Percentiles rank a stretch among this genome's conserved stretches.
Evolutionary conservation across 177 flowering plant species (phyloP).

Genomic region (Vitis hybrid): DNA sequence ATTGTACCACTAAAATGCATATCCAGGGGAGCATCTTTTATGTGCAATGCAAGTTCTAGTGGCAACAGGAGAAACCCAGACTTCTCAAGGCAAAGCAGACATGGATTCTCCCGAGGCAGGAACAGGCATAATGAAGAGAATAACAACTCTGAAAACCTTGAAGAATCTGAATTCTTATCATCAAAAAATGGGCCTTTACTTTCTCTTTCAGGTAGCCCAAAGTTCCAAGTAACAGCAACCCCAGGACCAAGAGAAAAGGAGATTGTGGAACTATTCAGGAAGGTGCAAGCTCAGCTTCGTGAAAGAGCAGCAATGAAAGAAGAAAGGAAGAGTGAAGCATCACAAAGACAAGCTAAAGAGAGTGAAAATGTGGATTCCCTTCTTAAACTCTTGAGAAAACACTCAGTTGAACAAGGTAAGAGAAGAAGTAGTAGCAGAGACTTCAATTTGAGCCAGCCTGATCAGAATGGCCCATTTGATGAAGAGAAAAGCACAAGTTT

Average conservation of each 20-base stretch:
- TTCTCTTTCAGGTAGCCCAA: slow-evolving; percentile 52
- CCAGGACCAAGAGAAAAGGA: slow-evolving; percentile 92
- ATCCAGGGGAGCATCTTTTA: slow-evolving; percentile 29
- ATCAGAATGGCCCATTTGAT: slow-evolving; percentile 26
- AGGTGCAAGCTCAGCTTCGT: slow-evolving; percentile 79
- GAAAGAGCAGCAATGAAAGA: slow-evolving; percentile 68
- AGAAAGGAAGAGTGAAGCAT: slow-evolving; percentile 58
- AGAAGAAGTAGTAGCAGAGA: slow-evolving; percentile 34
- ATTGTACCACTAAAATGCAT: slow-evolving; percentile 24
- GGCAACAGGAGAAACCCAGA: slow-evolving; percentile 71
- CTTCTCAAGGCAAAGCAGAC: slow-evolving; percentile 66
- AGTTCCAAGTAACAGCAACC: slow-evolving; percentile 58
- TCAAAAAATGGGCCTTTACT: slow-evolving; percentile 71
- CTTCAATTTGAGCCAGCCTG: slow-evolving; percentile 34
- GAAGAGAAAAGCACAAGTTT: slow-evolving; percentile 42
- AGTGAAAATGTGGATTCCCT: slow-evolving; percentile 87
- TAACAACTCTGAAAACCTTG: slow-evolving; percentile 50
- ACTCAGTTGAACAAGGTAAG: slow-evolving; percentile 73
- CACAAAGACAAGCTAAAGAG: slow-evolving; percentile 56
- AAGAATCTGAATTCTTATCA: slow-evolving; percentile 59
- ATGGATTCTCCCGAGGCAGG: slow-evolving; percentile 51
- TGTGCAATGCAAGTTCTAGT: slow-evolving; percentile 59
- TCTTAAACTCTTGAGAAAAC: slow-evolving; percentile 75
- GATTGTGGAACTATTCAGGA: slow-evolving; percentile 85
- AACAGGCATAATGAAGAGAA: slow-evolving; percentile 64